Percentiles rank a stretch among this genome's conserved stretches.
phyloP scores from a whole-genome alignment of 2,329 filamentous ascomycete species.

The Ophiosphaerella narmari region DNA sequence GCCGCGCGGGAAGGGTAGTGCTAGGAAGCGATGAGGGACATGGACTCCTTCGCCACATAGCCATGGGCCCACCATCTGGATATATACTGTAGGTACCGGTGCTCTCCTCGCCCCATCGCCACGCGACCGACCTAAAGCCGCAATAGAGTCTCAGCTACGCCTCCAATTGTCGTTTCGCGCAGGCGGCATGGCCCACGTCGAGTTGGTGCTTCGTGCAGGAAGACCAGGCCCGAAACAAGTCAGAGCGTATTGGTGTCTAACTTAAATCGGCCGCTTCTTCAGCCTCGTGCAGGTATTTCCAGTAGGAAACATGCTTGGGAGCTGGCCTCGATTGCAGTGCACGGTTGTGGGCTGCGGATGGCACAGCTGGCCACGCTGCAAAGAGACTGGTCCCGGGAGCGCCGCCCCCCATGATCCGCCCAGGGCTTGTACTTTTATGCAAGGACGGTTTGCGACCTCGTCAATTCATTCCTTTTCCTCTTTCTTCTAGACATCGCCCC shows the following conservation, averaged over 20 bases:
- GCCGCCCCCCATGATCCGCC: constrained; percentile 4
- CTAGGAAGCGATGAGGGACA: too few species aligned
- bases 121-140: background rate
- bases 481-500: background rate
- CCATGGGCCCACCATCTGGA: too few species aligned
- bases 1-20: too few species aligned
- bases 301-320: constrained; percentile 1
- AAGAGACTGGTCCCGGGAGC: background rate
- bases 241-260: constrained; percentile 1
- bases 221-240: constrained; percentile 2
- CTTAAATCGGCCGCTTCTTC: background rate
- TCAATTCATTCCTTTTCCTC: background rate
- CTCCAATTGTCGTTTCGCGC: constrained; percentile 6
- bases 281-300: constrained; percentile 3
- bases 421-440: background rate
- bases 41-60: too few species aligned
- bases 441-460: background rate
- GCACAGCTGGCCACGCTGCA: background rate
- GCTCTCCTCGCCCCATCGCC: background rate
- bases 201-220: background rate
- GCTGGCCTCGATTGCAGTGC: constrained; percentile 1
- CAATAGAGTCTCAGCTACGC: constrained; percentile 10
- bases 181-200: background rate
- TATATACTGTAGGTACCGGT: too few species aligned
- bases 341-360: background rate